Evolutionary conservation across 2,329 filamentous ascomycete species (phyloP).

Genomic region (Stachybotrys chlorohalonatus): DNA sequence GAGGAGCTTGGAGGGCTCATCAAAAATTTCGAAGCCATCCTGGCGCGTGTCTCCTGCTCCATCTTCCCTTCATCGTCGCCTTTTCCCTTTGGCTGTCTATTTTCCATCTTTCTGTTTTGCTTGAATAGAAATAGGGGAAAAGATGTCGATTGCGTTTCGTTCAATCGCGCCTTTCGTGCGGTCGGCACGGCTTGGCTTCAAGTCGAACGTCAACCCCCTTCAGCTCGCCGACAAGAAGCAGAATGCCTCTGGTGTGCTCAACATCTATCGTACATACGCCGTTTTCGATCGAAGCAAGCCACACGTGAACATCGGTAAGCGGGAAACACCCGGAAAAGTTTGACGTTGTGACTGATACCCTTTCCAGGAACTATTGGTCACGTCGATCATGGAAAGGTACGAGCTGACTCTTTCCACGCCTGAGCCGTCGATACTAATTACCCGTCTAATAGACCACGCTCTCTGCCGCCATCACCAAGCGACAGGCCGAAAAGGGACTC

Average conservation of each 20-base stretch:
- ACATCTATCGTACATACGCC: constrained; percentile 57
- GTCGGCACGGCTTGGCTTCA: constrained; percentile 68
- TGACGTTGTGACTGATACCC: not conserved
- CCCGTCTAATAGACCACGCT: constrained; percentile 69
- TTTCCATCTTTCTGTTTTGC: constrained; percentile 1
- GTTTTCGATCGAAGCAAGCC: constrained; percentile 86
- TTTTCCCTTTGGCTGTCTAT: constrained; percentile 15
- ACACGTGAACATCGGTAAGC: constrained; percentile 94
- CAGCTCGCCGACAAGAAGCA: constrained; percentile 58
- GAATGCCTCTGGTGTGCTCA: constrained; percentile 55
- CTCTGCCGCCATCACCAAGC: constrained; percentile 97
- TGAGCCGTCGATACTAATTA: not conserved
- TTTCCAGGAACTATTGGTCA: constrained; percentile 79
- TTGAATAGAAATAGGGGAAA: constrained; percentile 20
- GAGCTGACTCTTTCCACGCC: constrained; percentile 1
- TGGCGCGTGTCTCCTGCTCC: constrained; percentile 9
- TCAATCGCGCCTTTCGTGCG: constrained; percentile 71
- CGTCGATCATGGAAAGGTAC: constrained; percentile 98
- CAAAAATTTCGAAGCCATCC: constrained; percentile 26
- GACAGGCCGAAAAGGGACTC: constrained; percentile 88
- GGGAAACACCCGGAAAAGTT: not conserved
- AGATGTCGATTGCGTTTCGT: constrained; percentile 75
- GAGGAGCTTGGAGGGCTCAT: constrained; percentile 7
- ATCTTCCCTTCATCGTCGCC: constrained; percentile 11
- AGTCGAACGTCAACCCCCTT: constrained; percentile 65